Base-by-base conservation (phyloP, 768 basidiomycete species). In the Lentinus brumalis region DNA sequence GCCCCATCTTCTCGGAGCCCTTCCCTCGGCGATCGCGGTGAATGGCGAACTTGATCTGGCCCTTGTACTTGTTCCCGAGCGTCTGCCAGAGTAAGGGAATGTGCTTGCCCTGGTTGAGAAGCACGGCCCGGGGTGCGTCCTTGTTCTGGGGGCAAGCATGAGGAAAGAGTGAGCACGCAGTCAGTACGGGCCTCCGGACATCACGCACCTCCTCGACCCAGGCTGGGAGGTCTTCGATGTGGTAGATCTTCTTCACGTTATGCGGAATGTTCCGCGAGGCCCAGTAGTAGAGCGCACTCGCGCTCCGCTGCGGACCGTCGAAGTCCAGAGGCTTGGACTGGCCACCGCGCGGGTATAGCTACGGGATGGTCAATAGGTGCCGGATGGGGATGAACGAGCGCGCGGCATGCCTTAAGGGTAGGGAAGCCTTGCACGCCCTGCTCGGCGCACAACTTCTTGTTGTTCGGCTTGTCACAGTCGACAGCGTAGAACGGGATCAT, bases 351-450 rank as follows among this genome's bases (percentile, higher is more conserved):
- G 95, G 93, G 77, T 89, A 98, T 2, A 91, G 75, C 85, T 89
- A 30, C 15, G 9, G 21, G 54, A 29, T 35, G 16, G 12, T 16
- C 10, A 10, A n/a, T 49, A 35, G 32, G 15, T 26, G 45, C 21
- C 46, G 10, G 31, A 32, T 35, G 6, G 16, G 9, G 14, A 29
- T 6, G 26, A 51, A n/a, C 11, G 31, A 30, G 57, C 9, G 50
- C 7, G 8, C 50, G 42, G 46, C 60, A 73, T 49, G 66, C 86
- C 78, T 98, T 98, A 73, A 98, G 79, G 3, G 95, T 97, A 2
- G 95, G 95, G 82, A 95, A 98, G 2, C 95, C 95, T 75, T 95
- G 80, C 21, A 97, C 84, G 14, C 86, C 87, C 78, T 95, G 90
- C 53, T 92, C 87, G 0, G 85, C 84, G 69, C 96, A 98, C 7